Conservation (phyloP, 768 basidiomycete genomes). For the Nidularia pulvinata region DNA sequence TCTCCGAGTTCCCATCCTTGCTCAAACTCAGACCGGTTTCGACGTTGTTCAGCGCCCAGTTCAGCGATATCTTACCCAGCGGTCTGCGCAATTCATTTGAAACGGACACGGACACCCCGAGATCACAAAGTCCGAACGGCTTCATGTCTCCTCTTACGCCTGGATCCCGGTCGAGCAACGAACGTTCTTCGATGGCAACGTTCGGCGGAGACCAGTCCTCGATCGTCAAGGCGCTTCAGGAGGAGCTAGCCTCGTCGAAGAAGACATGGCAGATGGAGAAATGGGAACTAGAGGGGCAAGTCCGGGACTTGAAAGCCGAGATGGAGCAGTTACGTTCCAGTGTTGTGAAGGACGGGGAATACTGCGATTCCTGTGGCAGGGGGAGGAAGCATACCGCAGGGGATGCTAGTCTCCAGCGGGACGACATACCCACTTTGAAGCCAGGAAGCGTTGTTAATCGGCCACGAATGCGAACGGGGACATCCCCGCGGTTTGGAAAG, state of each 20-base stretch:
- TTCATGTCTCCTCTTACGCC: conserved; percentile 50
- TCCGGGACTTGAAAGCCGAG: conserved; percentile 71
- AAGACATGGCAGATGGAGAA: conserved; percentile 72
- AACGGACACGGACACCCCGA: conserved; percentile 47
- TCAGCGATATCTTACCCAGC: conserved; percentile 42
- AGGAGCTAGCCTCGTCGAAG: conserved; percentile 57
- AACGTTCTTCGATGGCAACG: conserved; percentile 14
- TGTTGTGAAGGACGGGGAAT: conserved; percentile 26
- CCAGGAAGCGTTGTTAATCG: conserved; percentile 52
- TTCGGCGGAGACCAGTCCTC: conserved; percentile 31
- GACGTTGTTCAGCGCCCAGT: conserved; percentile 71
- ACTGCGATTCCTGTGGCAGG: conserved; percentile 65
- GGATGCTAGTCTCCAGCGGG: background rate
- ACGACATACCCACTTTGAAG: conserved; percentile 11
- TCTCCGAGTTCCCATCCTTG: conserved; percentile 63
- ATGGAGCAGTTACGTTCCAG: conserved; percentile 52
- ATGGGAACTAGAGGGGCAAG: conserved; percentile 74
- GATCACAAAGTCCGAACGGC: conserved; percentile 41
- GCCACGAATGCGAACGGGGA: conserved; percentile 69
- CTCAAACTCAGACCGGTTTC: conserved; percentile 79
- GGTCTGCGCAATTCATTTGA: conserved; percentile 34
- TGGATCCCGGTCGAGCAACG: conserved; percentile 18
- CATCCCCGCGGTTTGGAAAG: conserved; percentile 60
- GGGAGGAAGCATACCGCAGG: conserved; percentile 21
- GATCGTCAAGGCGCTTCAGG: conserved; percentile 54